These are phyloP conservation scores for Babesia caballi DNA, from an alignment of 169 alveolate species.

Conservation along the genomic window DNA sequence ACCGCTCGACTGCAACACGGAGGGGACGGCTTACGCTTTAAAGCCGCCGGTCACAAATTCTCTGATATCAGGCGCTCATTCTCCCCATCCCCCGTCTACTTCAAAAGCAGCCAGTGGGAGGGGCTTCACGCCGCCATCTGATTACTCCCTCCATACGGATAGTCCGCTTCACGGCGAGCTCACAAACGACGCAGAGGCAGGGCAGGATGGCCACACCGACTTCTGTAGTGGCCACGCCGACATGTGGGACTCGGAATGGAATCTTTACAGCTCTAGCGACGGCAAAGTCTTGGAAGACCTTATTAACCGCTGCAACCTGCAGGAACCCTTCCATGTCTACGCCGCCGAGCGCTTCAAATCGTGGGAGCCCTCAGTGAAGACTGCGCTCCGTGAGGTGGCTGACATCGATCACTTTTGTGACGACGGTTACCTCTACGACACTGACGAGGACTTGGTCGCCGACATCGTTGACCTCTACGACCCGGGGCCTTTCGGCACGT, in stretches of 20 bases:
- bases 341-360: background rate
- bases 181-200: no score
- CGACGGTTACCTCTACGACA: constrained; percentile 6
- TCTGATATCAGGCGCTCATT: no score
- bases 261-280: background rate
- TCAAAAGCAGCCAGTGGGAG: no score
- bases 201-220: no score
- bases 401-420: constrained; percentile 1
- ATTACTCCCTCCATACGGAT: no score
- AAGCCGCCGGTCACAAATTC: no score
- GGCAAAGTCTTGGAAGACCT: background rate
- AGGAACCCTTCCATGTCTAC: background rate
- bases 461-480: constrained; percentile 31
- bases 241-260: background rate
- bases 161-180: no score
- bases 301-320: background rate
- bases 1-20: no score
- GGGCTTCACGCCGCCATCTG: no score
- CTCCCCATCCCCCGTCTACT: no score
- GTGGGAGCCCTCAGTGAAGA: background rate
- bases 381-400: background rate
- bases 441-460: constrained; percentile 5
- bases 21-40: no score
- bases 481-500: constrained; percentile 13
- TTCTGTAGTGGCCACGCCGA: background rate